A percentile compares a stretch with the other conserved stretches of the same genome.
These are phyloP conservation scores for Backusella parvicylindrica DNA, from an alignment of 192 early-diverging fungal genomes.

Conservation along the genomic window DNA sequence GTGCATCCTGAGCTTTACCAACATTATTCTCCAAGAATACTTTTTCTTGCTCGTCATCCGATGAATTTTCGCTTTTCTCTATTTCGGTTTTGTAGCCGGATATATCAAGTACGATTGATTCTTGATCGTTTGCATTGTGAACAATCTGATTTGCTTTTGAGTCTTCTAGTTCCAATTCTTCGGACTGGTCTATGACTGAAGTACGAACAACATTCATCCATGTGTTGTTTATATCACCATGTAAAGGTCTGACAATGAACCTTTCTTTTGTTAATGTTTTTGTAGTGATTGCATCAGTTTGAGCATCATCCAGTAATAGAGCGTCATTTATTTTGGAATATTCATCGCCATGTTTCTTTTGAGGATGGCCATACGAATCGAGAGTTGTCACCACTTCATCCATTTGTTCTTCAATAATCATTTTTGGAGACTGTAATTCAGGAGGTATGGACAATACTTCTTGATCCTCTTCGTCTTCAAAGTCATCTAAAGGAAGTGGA, in stretches of 20 bases:
- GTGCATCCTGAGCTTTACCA: neutral
- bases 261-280: slow-evolving; percentile 29
- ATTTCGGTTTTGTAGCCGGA: slow-evolving; percentile 48
- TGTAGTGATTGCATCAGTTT: slow-evolving; percentile 24
- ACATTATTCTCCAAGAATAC: neutral
- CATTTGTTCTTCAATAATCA: slow-evolving; percentile 32
- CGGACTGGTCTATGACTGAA: neutral
- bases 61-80: neutral
- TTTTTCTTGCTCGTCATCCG: slow-evolving; percentile 12
- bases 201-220: slow-evolving; percentile 27
- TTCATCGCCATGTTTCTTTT: neutral
- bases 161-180: neutral
- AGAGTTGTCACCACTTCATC: slow-evolving; percentile 35
- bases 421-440: slow-evolving; percentile 28
- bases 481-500: slow-evolving; percentile 6
- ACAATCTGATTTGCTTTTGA: slow-evolving; percentile 7
- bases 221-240: slow-evolving; percentile 20
- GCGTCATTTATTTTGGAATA: slow-evolving; percentile 25
- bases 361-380: slow-evolving; percentile 10
- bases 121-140: slow-evolving; percentile 37
- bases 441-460: slow-evolving; percentile 5
- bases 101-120: slow-evolving; percentile 47
- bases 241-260: slow-evolving; percentile 27
- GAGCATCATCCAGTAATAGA: slow-evolving; percentile 17
- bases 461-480: slow-evolving; percentile 29